Conservation (phyloP, 805 yeast genomes). For the Ogataea sp. region DNA sequence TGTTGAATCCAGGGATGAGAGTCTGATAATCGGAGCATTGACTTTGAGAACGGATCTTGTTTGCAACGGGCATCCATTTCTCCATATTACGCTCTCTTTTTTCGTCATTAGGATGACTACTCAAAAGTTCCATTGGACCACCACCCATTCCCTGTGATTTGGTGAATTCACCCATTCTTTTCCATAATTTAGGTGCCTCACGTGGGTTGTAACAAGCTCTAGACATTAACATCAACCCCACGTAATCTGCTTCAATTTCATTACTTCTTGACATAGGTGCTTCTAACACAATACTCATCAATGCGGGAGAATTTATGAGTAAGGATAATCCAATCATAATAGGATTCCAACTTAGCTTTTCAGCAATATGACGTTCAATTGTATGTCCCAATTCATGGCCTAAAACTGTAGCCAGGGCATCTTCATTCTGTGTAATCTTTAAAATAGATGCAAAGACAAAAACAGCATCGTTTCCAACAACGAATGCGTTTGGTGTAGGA, state of each 20-base stretch:
- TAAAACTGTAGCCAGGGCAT: conserved; percentile 91
- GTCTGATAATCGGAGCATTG: conserved; percentile 24
- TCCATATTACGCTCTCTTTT: conserved; percentile 62
- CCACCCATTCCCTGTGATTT: conserved; percentile 23
- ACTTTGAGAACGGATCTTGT: conserved; percentile 30
- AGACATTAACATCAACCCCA: conserved; percentile 89
- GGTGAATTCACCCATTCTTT: conserved; percentile 59
- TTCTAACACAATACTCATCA: too few species aligned
- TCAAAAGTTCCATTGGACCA: conserved; percentile 55
- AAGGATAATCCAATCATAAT: too few species aligned
- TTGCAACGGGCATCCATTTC: conserved; percentile 59
- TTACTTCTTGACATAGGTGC: conserved; percentile 86
- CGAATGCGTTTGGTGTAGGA: conserved; percentile 96
- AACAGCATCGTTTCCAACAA: conserved; percentile 92
- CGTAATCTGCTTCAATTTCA: conserved; percentile 96
- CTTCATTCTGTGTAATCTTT: conserved; percentile 71
- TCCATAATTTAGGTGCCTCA: conserved; percentile 75
- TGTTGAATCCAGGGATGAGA: neutral
- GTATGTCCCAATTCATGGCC: conserved; percentile 94
- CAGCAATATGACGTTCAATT: conserved; percentile 86
- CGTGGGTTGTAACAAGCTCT: conserved; percentile 78
- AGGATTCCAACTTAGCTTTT: conserved; percentile 73
- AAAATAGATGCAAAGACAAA: conserved; percentile 78
- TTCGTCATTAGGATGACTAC: conserved; percentile 86
- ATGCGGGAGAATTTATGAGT: too few species aligned